Conservation (phyloP, 768 basidiomycete species). For the Mycena albidolilacea region DNA sequence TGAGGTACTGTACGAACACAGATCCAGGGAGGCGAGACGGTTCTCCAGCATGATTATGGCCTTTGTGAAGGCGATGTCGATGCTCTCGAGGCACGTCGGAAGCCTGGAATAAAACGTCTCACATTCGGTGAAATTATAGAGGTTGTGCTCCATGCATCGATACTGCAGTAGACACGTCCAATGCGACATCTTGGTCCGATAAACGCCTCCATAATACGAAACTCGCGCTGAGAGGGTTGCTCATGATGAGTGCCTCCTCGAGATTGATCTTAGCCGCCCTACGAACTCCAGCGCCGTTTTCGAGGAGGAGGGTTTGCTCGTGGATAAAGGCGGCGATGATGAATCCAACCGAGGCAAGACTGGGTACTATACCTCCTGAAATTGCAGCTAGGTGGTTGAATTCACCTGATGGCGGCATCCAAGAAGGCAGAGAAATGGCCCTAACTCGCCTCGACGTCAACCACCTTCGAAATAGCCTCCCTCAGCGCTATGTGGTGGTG, state of each 20-base stretch:
- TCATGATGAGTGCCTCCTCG: slow-evolving; percentile 47
- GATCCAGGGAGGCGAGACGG: background rate
- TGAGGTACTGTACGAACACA: background rate
- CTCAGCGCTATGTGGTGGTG: too few species aligned
- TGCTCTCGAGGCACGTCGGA: slow-evolving; percentile 41
- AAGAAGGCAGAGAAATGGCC: too few species aligned
- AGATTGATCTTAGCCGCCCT: slow-evolving; percentile 44
- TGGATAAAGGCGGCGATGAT: slow-evolving; percentile 49
- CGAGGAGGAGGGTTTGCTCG: slow-evolving; percentile 44
- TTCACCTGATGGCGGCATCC: too few species aligned
- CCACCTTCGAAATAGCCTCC: too few species aligned
- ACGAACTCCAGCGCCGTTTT: slow-evolving; percentile 20
- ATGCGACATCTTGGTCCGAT: slow-evolving; percentile 31
- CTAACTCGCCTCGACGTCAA: too few species aligned
- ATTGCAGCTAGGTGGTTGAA: too few species aligned
- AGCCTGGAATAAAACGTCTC: slow-evolving; percentile 33
- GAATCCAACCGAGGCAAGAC: too few species aligned
- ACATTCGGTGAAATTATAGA: slow-evolving; percentile 45
- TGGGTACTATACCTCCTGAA: too few species aligned
- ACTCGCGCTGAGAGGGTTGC: slow-evolving; percentile 38
- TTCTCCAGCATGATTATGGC: slow-evolving; percentile 1
- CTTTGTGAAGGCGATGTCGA: slow-evolving; percentile 29
- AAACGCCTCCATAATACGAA: background rate
- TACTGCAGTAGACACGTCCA: slow-evolving; percentile 45
- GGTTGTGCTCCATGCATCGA: slow-evolving; percentile 41